Percentiles rank a stretch among this genome's conserved stretches.
These are phyloP conservation scores for Solanum chmielewskii DNA, from an alignment of 257 asterid species.

Conservation along the genomic window DNA sequence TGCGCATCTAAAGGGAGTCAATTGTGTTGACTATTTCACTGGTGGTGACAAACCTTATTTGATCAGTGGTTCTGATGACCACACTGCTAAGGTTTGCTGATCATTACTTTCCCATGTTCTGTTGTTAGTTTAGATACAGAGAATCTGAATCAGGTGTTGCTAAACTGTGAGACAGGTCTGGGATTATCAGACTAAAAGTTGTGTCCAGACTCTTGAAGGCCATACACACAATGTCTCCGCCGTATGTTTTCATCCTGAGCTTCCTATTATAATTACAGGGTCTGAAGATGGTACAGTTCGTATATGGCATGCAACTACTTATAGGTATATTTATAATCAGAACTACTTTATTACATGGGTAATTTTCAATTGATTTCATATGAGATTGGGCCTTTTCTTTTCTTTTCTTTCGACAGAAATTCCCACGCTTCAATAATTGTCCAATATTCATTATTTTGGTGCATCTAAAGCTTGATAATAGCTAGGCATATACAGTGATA, in stretches of 20 bases:
- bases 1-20: slow-evolving; percentile 94
- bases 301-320: slow-evolving; percentile 97
- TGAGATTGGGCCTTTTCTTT: neutral
- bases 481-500: neutral
- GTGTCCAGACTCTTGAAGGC: slow-evolving; percentile 96
- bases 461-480: neutral
- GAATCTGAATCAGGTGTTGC: neutral
- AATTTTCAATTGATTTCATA: neutral
- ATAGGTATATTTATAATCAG: slow-evolving; percentile 39
- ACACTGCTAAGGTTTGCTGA: slow-evolving; percentile 83
- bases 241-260: slow-evolving; percentile 98
- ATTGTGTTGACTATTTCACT: slow-evolving; percentile 93
- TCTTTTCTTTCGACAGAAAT: no score
- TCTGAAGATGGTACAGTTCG: slow-evolving; percentile 99
- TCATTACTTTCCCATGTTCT: slow-evolving; percentile 6
- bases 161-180: slow-evolving; percentile 57
- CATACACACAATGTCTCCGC: slow-evolving; percentile 99
- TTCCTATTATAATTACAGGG: slow-evolving; percentile 93
- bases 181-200: slow-evolving; percentile 98
- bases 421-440: no score
- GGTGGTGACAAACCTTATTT: slow-evolving; percentile 96
- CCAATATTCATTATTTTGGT: no score
- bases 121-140: neutral
- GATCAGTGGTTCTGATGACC: slow-evolving; percentile 97
- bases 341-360: neutral